A percentile compares a stretch with the other conserved stretches of the same genome.
These are phyloP conservation scores for Phytophthora meadii DNA, from an alignment of 352 stramenopile species.

Conservation along the genomic window DNA sequence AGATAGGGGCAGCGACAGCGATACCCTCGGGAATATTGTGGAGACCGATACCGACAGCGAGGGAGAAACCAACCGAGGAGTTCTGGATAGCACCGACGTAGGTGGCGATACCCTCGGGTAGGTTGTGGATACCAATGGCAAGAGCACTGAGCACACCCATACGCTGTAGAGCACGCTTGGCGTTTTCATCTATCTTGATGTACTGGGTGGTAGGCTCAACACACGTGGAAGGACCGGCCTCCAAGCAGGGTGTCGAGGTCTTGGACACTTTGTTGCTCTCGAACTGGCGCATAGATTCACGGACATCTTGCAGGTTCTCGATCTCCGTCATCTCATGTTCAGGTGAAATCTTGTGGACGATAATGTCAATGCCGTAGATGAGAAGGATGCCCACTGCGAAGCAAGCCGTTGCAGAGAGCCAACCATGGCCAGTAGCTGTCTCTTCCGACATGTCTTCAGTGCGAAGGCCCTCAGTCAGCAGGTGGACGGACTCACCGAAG, in stretches of 20 bases:
- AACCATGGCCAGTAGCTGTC: conserved; percentile 57
- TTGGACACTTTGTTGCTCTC: conserved; percentile 27
- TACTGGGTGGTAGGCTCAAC: conserved; percentile 7
- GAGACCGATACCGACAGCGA: conserved; percentile 95
- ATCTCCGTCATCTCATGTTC: conserved; percentile 38
- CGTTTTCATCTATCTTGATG: conserved; percentile 42
- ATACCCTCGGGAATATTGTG: conserved; percentile 98
- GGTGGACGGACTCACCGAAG: conserved; percentile 46
- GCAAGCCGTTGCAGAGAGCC: conserved; percentile 81
- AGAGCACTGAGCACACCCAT: conserved; percentile 94
- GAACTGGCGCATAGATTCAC: conserved; percentile 40
- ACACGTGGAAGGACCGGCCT: conserved; percentile 24
- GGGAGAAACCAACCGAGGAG: conserved; percentile 88
- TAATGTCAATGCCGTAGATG: conserved; percentile 54
- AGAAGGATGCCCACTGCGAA: conserved; percentile 86
- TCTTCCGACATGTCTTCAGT: conserved; percentile 40
- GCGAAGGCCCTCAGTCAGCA: conserved; percentile 42
- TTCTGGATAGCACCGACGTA: conserved; percentile 93
- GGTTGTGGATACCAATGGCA: conserved; percentile 95
- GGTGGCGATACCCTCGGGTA: conserved; percentile 95
- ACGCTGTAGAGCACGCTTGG: conserved; percentile 59
- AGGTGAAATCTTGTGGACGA: conserved; percentile 51
- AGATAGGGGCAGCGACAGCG: conserved; percentile 95
- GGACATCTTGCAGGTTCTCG: conserved; percentile 40
- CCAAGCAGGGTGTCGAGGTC: conserved; percentile 21